Evolutionary conservation across 768 basidiomycete species (phyloP).

Genomic region (Suillus lakei): DNA sequence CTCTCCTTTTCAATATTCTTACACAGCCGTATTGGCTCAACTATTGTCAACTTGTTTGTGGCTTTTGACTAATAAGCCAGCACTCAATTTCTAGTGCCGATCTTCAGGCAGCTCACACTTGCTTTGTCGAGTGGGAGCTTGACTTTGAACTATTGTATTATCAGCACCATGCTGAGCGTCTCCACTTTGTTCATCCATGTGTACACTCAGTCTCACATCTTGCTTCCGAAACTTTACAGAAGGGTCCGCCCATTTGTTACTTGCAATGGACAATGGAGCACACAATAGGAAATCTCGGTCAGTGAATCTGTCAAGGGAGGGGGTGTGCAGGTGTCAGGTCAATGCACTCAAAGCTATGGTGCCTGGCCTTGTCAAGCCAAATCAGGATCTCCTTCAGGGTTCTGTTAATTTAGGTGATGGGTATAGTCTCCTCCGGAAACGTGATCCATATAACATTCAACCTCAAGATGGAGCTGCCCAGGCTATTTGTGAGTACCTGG

Average conservation of each 20-base stretch:
- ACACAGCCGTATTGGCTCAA: slow-evolving; percentile 21
- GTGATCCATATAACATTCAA: too few species aligned
- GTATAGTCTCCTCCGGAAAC: too few species aligned
- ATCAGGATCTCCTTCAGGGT: neutral
- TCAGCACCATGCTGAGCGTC: slow-evolving; percentile 21
- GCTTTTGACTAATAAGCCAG: slow-evolving; percentile 26
- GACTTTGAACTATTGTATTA: slow-evolving; percentile 36
- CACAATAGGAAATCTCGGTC: slow-evolving; percentile 29
- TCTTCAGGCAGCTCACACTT: slow-evolving; percentile 15
- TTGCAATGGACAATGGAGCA: slow-evolving; percentile 36
- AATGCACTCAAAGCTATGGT: slow-evolving; percentile 18
- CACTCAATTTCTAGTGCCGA: slow-evolving; percentile 16
- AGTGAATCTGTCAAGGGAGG: slow-evolving; percentile 29
- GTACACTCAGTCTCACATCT: slow-evolving; percentile 37
- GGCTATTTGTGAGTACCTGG: too few species aligned
- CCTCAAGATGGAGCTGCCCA: too few species aligned
- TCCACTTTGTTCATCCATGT: slow-evolving; percentile 32
- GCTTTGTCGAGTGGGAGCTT: slow-evolving; percentile 26
- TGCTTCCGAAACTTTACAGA: slow-evolving; percentile 23
- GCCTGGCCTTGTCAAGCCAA: slow-evolving; percentile 13
- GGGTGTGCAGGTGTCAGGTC: slow-evolving; percentile 22
- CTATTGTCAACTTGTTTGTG: slow-evolving; percentile 27
- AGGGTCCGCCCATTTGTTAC: slow-evolving; percentile 26
- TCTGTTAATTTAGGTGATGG: too few species aligned
- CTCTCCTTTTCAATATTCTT: slow-evolving; percentile 22